Conservation (phyloP, 805 yeast species). For the Pichia occidentalis region DNA sequence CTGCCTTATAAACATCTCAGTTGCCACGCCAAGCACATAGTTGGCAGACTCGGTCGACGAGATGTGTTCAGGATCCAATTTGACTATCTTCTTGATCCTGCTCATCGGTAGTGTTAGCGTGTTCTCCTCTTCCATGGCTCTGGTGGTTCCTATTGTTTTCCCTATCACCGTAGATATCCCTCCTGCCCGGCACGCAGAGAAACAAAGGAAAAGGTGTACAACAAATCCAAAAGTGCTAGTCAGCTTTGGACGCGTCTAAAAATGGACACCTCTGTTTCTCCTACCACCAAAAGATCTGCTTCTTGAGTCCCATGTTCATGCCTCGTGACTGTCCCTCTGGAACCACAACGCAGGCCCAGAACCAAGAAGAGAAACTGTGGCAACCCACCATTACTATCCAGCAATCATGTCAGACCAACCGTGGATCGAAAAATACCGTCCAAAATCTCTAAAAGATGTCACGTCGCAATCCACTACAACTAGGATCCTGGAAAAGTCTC, state of each 20-base stretch:
- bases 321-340: no score
- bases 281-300: no score
- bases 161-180: no score
- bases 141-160: background rate
- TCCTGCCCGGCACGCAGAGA: no score
- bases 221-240: no score
- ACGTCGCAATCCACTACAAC: slow-evolving; percentile 91
- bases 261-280: slow-evolving; percentile 3
- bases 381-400: no score
- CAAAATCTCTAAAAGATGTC: slow-evolving; percentile 77
- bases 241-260: no score
- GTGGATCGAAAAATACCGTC: slow-evolving; percentile 95
- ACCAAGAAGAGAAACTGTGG: no score
- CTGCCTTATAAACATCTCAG: slow-evolving; percentile 66
- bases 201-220: no score
- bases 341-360: no score
- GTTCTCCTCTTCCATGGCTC: slow-evolving; percentile 12
- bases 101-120: slow-evolving; percentile 47
- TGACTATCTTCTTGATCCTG: slow-evolving; percentile 64
- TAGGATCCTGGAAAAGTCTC: slow-evolving; percentile 68
- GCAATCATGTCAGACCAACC: slow-evolving; percentile 36
- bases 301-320: no score
- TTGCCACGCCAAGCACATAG: slow-evolving; percentile 70
- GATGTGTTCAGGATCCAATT: slow-evolving; percentile 66
- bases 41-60: slow-evolving; percentile 66